Percentiles rank a stretch among this genome's conserved stretches.
phyloP scores from a whole-genome alignment of 495 filamentous ascomycete genomes.

The Annulohypoxylon moriforme region DNA sequence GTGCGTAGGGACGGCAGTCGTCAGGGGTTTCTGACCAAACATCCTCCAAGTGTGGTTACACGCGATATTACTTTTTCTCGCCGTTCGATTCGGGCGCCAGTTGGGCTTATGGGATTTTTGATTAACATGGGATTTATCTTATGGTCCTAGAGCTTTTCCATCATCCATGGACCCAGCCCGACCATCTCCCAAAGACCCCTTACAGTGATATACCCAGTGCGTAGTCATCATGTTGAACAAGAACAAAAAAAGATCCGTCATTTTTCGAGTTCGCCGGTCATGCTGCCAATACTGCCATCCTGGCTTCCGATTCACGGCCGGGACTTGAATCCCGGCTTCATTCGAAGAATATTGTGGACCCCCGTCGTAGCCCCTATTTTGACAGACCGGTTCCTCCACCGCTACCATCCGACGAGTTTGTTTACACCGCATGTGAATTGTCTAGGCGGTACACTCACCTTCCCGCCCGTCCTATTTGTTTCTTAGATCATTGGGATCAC shows the following conservation, averaged over 20 bases:
- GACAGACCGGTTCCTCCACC: slow-evolving; percentile 13
- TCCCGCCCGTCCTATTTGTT: not conserved
- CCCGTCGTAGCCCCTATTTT: slow-evolving; percentile 7
- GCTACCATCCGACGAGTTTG: not conserved
- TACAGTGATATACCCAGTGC: slow-evolving; percentile 2
- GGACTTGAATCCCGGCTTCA: not conserved
- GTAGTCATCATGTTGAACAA: not conserved
- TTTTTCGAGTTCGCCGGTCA: not conserved
- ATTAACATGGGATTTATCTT: slow-evolving; percentile 25
- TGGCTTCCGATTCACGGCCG: not conserved
- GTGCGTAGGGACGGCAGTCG: not conserved
- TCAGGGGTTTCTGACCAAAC: slow-evolving; percentile 1
- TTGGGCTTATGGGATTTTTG: slow-evolving; percentile 24
- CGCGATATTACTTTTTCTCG: not conserved
- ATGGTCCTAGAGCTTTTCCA: slow-evolving; percentile 16
- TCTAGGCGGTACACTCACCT: slow-evolving; percentile 15
- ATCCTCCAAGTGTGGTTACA: slow-evolving; percentile 24
- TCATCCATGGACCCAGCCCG: not conserved
- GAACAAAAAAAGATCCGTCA: not conserved
- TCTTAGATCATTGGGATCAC: slow-evolving; percentile 19
- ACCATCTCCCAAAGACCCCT: not conserved
- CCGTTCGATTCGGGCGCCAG: slow-evolving; percentile 1
- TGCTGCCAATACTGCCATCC: not conserved
- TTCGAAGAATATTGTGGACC: slow-evolving; percentile 1
- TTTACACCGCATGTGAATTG: slow-evolving; percentile 28